Conservation (phyloP, 1,284 basidiomycete species). For the Rugosomyces carneus region DNA sequence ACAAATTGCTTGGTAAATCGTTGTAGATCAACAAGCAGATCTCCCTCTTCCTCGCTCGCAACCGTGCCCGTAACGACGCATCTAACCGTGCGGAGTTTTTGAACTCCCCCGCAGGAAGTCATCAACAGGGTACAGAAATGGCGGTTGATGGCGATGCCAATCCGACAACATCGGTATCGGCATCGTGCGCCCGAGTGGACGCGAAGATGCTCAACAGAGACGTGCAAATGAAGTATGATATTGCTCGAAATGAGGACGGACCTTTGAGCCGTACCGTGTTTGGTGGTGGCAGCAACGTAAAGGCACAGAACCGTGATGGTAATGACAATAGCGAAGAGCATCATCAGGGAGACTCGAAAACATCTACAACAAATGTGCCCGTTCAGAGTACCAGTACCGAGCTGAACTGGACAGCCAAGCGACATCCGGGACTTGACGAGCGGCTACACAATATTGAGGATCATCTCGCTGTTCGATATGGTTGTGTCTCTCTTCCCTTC, state of each 20-base stretch:
- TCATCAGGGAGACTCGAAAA: conserved; percentile 3
- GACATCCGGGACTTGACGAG: conserved; percentile 55
- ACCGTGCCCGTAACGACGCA: conserved; percentile 61
- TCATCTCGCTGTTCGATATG: conserved; percentile 67
- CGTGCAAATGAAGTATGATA: conserved; percentile 76
- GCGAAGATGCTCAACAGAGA: conserved; percentile 66
- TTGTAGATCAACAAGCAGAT: conserved; percentile 61
- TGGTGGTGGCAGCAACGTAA: neutral
- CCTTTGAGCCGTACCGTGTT: conserved; percentile 53
- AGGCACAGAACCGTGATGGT: neutral
- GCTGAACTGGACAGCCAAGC: conserved; percentile 30
- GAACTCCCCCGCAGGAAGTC: conserved; percentile 48
- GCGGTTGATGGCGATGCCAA: conserved; percentile 6
- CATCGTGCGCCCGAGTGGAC: conserved; percentile 66
- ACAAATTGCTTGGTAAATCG: neutral
- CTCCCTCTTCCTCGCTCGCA: conserved; percentile 61
- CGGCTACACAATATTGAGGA: conserved; percentile 59
- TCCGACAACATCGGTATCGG: conserved; percentile 6
- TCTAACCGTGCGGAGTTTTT: conserved; percentile 74
- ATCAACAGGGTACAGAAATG: conserved; percentile 28
- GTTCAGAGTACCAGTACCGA: conserved; percentile 19
- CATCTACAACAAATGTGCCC: neutral
- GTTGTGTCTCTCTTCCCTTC: conserved; percentile 29
- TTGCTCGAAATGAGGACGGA: conserved; percentile 73
- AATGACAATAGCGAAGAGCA: conserved; percentile 17